phyloP scores from a whole-genome alignment of 805 yeast genomes.

The Komagataella mondaviorum region DNA sequence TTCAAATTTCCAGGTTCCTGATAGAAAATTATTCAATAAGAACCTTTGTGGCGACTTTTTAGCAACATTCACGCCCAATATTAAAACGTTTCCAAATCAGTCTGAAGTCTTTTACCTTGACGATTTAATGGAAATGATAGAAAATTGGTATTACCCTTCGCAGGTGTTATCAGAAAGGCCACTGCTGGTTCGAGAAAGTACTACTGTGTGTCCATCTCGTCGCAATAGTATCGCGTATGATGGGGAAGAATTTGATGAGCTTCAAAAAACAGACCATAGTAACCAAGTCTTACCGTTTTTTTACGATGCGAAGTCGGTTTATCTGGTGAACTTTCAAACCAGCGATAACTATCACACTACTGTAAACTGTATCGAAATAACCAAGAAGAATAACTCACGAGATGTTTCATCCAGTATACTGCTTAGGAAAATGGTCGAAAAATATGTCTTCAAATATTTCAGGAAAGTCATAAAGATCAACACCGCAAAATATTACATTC shows the following conservation, averaged over 20 bases:
- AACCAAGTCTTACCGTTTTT: conserved; percentile 19
- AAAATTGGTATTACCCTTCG: conserved; percentile 11
- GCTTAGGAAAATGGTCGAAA: conserved; percentile 15
- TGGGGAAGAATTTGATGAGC: conserved; percentile 14
- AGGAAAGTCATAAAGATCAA: conserved; percentile 12
- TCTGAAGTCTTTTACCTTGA: conserved; percentile 8
- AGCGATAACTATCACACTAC: conserved; percentile 7
- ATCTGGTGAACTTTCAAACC: conserved; percentile 14
- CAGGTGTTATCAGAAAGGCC: conserved; percentile 9
- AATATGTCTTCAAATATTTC: conserved; percentile 16
- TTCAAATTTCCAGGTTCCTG: background rate
- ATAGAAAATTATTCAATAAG: conserved; percentile 9
- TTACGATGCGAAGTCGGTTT: conserved; percentile 15
- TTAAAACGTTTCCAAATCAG: conserved; percentile 5
- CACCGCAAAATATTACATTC: conserved; percentile 7
- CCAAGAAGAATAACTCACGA: conserved; percentile 10
- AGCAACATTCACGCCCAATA: conserved; percentile 10
- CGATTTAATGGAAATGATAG: conserved; percentile 16
- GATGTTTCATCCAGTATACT: conserved; percentile 15
- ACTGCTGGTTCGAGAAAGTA: conserved; percentile 12
- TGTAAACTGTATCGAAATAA: conserved; percentile 14
- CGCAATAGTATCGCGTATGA: conserved; percentile 16
- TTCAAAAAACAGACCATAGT: conserved; percentile 7
- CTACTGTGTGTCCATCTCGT: conserved; percentile 13
- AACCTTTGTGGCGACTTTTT: conserved; percentile 7